Percentiles rank a stretch among this genome's conserved stretches.
Conservation (phyloP, 2,329 filamentous ascomycete genomes). For the Colletotrichum sp. region DNA sequence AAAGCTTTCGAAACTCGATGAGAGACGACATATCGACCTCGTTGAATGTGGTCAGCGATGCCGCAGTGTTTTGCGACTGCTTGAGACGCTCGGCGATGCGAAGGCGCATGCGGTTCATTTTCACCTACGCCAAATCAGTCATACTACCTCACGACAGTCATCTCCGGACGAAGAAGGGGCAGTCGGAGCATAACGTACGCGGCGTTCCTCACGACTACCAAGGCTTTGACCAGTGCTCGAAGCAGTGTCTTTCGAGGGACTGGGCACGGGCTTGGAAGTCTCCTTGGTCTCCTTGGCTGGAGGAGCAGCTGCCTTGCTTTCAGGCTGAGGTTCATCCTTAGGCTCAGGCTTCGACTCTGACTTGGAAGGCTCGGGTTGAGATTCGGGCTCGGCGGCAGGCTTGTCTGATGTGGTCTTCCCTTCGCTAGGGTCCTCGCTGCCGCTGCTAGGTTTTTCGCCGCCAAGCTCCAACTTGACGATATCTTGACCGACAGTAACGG, state of each 20-base stretch:
- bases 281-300: slow-evolving; percentile 20
- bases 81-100: slow-evolving; percentile 97
- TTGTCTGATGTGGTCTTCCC: slow-evolving; percentile 8
- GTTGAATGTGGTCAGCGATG: slow-evolving; percentile 97
- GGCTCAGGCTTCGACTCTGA: slow-evolving; percentile 46
- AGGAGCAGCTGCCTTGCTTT: slow-evolving; percentile 23
- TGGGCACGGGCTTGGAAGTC: slow-evolving; percentile 26
- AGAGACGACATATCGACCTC: slow-evolving; percentile 98
- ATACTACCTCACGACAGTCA: background rate
- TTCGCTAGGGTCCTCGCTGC: background rate
- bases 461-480: slow-evolving; percentile 86
- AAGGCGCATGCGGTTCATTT: slow-evolving; percentile 99
- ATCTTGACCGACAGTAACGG: slow-evolving; percentile 92
- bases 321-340: slow-evolving; percentile 44
- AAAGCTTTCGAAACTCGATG: slow-evolving; percentile 96
- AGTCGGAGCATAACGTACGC: slow-evolving; percentile 60
- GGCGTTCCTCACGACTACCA: slow-evolving; percentile 84
- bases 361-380: slow-evolving; percentile 29
- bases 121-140: slow-evolving; percentile 66
- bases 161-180: background rate
- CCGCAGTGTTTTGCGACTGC: slow-evolving; percentile 98
- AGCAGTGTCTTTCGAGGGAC: slow-evolving; percentile 25
- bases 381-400: slow-evolving; percentile 13
- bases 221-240: slow-evolving; percentile 45
- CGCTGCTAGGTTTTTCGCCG: slow-evolving; percentile 37